Evolutionary conservation across 2,329 filamentous ascomycete genomes (phyloP), one percentile per base, ranked within the genome.

Genomic region (Phyllosticta citribraziliensis): DNA sequence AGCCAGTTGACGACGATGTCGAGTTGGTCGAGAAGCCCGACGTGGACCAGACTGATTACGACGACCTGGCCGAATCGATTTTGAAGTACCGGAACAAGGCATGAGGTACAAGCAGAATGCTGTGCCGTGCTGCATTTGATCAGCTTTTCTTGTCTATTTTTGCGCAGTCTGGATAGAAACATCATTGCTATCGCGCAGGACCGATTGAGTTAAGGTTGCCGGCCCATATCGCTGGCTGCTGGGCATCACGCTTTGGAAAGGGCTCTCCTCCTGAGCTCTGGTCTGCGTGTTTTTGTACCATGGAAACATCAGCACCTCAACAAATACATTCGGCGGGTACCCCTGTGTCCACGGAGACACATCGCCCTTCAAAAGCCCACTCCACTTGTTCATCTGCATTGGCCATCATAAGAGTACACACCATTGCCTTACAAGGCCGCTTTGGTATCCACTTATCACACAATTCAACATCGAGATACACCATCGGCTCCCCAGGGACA

Each of bases 11-110:
- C 55, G 58, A 61, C 40, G 64, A 65, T 52, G 30, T 64, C 47
- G 66, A 65, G 55, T 66, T 63, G 35, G 63, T 65, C 12, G 70
- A 67, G 54, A 70, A 60, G 56, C 65, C 63, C 58, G 65, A 66
- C 5, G 60, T 63, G 17, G 58, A 63, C 22, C 51, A 52, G 40
- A 57, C 56, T 50, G 62, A 54, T 14, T 63, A 62, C 27, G 60
- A 61, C 24, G 62, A 64, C 47, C 47, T 63, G 24, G 53, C 47
- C 9, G 58, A 61, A 50, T 61, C 58, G 20, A 53, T 61, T 52
- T 22, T 52, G 19, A 52, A 25, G 51, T 52, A 40, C 33, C 33
- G 33, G 10, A 17, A 40, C 33, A 40, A 40, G 17, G 11, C 8
- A 40, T 40, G 33, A 40, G 33, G 17, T 40, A 40, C 33, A 40